These are phyloP conservation scores for Pestalotiopsis sp. DNA, from an alignment of 2,329 filamentous ascomycete genomes.

Conservation along the genomic window DNA sequence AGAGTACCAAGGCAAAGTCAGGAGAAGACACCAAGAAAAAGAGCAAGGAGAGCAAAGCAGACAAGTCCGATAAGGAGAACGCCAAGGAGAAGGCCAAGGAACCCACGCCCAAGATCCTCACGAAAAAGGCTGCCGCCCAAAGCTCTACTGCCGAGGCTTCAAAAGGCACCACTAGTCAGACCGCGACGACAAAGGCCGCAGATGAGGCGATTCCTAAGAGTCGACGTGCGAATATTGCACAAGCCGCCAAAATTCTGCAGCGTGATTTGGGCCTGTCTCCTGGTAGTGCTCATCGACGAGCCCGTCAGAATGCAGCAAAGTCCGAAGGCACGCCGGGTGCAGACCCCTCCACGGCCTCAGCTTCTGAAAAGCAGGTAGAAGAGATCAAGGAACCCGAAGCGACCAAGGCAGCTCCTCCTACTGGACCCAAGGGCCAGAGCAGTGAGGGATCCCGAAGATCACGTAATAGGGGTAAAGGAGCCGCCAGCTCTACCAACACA, in stretches of 20 bases:
- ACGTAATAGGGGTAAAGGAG: slow-evolving; percentile 39
- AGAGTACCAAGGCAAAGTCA: slow-evolving; percentile 50
- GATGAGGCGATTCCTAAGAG: slow-evolving; percentile 51
- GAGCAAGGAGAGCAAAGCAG: slow-evolving; percentile 63
- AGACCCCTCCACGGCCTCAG: slow-evolving; percentile 38
- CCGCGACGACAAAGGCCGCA: slow-evolving; percentile 29
- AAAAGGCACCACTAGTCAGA: slow-evolving; percentile 43
- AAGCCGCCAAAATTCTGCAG: slow-evolving; percentile 66
- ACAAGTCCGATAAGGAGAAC: slow-evolving; percentile 66
- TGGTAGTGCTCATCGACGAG: slow-evolving; percentile 63
- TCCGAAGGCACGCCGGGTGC: slow-evolving; percentile 46
- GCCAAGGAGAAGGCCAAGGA: slow-evolving; percentile 55
- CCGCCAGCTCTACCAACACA: slow-evolving; percentile 21
- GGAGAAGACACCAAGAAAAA: slow-evolving; percentile 54
- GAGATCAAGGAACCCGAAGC: slow-evolving; percentile 23
- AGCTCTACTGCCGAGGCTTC: slow-evolving; percentile 48
- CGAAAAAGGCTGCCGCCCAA: slow-evolving; percentile 58
- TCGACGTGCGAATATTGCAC: slow-evolving; percentile 62
- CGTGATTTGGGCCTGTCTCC: slow-evolving; percentile 68
- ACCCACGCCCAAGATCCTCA: slow-evolving; percentile 61
- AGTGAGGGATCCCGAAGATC: slow-evolving; percentile 35
- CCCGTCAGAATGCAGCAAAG: slow-evolving; percentile 61
- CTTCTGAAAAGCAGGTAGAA: slow-evolving; percentile 28
- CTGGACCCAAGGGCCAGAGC: slow-evolving; percentile 30
- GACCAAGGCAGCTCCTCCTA: slow-evolving; percentile 26